phyloP scores from a whole-genome alignment of 371 early-diverging fungal genomes.

The Apophysomyces sp. region DNA sequence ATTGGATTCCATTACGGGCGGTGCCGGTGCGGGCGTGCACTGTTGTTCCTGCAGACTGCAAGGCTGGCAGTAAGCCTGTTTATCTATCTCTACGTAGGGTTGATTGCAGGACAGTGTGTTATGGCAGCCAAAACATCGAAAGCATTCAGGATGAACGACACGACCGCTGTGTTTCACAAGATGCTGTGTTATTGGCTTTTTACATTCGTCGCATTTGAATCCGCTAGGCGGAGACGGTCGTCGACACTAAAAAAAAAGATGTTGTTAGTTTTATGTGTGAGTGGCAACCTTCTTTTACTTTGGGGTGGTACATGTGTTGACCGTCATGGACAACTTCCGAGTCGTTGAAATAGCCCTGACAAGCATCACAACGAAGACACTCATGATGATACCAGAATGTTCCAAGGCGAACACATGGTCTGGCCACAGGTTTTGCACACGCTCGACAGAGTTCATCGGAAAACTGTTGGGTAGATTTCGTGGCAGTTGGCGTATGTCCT shows the following conservation, averaged over 20 bases:
- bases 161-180: constrained; percentile 50
- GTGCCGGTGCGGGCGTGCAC: constrained; percentile 13
- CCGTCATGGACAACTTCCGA: constrained; percentile 52
- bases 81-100: constrained; percentile 58
- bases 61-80: constrained; percentile 54
- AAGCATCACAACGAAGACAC: constrained; percentile 70
- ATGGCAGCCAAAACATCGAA: constrained; percentile 45
- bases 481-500: neutral
- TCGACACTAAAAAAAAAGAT: neutral
- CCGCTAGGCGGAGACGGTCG: neutral
- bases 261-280: neutral
- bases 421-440: constrained; percentile 24
- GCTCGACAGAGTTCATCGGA: constrained; percentile 15
- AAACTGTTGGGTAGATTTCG: neutral
- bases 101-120: constrained; percentile 51
- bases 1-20: constrained; percentile 5
- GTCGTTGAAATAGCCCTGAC: constrained; percentile 63
- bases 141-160: constrained; percentile 50
- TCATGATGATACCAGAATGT: constrained; percentile 55
- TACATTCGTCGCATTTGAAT: constrained; percentile 48
- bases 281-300: constrained; percentile 19
- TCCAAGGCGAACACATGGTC: constrained; percentile 23
- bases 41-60: constrained; percentile 25
- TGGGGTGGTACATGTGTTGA: constrained; percentile 48
- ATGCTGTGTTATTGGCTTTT: constrained; percentile 46